A percentile compares a stretch with the other conserved stretches of the same genome.
phyloP scores from a whole-genome alignment of 2,329 filamentous ascomycete genomes.

The Curvularia lunata region DNA sequence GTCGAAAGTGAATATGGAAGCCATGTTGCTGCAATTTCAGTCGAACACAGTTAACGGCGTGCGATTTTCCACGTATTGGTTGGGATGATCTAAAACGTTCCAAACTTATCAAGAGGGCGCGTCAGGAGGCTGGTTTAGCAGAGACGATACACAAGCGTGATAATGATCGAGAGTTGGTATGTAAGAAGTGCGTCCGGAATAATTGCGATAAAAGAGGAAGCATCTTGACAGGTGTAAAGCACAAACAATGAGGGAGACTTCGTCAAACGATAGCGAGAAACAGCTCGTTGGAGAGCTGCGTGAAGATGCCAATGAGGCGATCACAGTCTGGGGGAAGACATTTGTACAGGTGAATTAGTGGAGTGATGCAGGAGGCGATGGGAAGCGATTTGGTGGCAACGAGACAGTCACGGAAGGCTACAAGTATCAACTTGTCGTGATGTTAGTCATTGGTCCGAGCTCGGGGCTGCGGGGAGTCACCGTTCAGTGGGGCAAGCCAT shows the following conservation, averaged over 20 bases:
- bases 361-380: conserved; percentile 5
- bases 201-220: conserved; percentile 55
- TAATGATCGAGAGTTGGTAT: conserved; percentile 60
- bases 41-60: not conserved
- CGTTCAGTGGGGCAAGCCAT: conserved; percentile 7
- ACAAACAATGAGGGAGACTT: conserved; percentile 33
- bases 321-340: conserved; percentile 27
- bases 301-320: conserved; percentile 32
- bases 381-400: conserved; percentile 4
- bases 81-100: not conserved
- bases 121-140: conserved; percentile 18
- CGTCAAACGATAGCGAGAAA: conserved; percentile 25
- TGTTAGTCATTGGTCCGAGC: conserved; percentile 21
- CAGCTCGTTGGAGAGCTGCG: conserved; percentile 32
- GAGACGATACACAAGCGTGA: conserved; percentile 18
- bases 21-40: conserved; percentile 62
- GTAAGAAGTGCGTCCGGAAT: conserved; percentile 58
- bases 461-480: conserved; percentile 18
- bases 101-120: conserved; percentile 10
- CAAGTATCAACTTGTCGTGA: conserved; percentile 11
- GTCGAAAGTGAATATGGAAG: conserved; percentile 95
- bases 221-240: conserved; percentile 55
- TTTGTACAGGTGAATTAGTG: conserved; percentile 5
- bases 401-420: conserved; percentile 7
- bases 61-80: not conserved